Percentiles rank a stretch among this genome's conserved stretches.
These are phyloP conservation scores for Davidsoniella virescens DNA, from an alignment of 2,329 filamentous ascomycete genomes.

Conservation along the genomic window DNA sequence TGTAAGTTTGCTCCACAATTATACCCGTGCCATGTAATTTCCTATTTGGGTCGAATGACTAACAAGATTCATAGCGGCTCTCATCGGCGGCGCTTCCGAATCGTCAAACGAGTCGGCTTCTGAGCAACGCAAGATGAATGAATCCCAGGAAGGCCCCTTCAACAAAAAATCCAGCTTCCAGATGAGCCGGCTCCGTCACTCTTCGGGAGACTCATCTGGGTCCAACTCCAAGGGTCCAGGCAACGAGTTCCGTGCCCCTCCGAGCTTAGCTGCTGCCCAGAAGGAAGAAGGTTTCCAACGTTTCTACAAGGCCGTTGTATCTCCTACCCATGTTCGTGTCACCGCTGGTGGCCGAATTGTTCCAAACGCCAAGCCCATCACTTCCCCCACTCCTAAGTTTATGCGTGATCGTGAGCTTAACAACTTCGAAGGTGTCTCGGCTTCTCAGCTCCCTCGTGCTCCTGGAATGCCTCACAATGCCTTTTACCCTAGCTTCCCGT, in stretches of 20 bases:
- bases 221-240: slow-evolving; percentile 15
- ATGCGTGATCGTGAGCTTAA: slow-evolving; percentile 8
- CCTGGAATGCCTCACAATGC: slow-evolving; percentile 19
- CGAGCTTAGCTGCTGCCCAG: slow-evolving; percentile 32
- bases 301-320: slow-evolving; percentile 53
- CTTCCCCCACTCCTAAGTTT: slow-evolving; percentile 34
- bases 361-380: slow-evolving; percentile 40
- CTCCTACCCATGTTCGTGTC: slow-evolving; percentile 49
- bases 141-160: slow-evolving; percentile 1
- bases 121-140: not conserved
- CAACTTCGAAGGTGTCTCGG: not conserved
- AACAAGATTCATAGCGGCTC: slow-evolving; percentile 1
- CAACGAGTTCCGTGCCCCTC: slow-evolving; percentile 37
- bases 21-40: too few species aligned
- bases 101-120: not conserved
- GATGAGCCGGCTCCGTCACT: slow-evolving; percentile 5
- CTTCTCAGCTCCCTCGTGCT: slow-evolving; percentile 1
- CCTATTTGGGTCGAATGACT: too few species aligned
- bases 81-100: slow-evolving; percentile 1
- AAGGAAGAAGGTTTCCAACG: slow-evolving; percentile 49
- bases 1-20: slow-evolving; percentile 9
- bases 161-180: slow-evolving; percentile 10
- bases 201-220: slow-evolving; percentile 5
- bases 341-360: slow-evolving; percentile 52
- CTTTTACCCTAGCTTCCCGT: slow-evolving; percentile 17